Base-by-base conservation (phyloP, 2,329 filamentous ascomycete species). In the Hypoxylon sp. region DNA sequence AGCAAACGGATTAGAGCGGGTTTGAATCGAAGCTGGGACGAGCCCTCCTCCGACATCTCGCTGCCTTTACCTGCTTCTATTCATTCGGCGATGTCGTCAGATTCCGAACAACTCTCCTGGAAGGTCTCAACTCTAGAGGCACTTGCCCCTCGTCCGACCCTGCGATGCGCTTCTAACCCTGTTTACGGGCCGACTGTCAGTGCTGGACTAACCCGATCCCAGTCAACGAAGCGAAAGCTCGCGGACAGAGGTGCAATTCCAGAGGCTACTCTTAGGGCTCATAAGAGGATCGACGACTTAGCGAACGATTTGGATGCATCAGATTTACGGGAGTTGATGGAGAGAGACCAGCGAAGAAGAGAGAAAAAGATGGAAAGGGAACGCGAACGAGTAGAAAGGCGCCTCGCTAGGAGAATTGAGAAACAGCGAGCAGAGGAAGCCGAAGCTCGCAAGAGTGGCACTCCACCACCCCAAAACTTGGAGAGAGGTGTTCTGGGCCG, bases 271-370 rank as follows among this genome's bases (percentile, higher is more conserved):
- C 76, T 90, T 30, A 89, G 85, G 71, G 86, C 86, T 2, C 88
- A 88, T 73, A 89, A 91, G 81, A 81, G 89, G 75, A 81, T 92
- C 77, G 81, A 93, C 81, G 82, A 92, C 80, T 81, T 98, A 49
- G 96, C 94, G 22, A 92, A 98, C 77, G 91, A 93, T 66, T 85
- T 99, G 61, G 93, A 94, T 80, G 92, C 96, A 2, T 89, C 91
- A 58, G 95, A 94, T 73, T 80, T 99, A 42, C 88, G 95, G 65
- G 92, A 97, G 77, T 85, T 98, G 31, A 91, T 99, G 88, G 96
- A 99, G 75, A 86, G 96, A 66, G 96, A 99, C 76, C 87, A 91
- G 72, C 89, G 95, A 75, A 88, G 96, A 64, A 89, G 88, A 71
- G 93, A 97, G 72, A 89, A 90, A 77, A 95, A 92, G 80, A 88